Evolutionary conservation across 225 moss, liverwort and hornwort species (phyloP), one percentile per base, ranked within the genome.

Genomic region (Bryum argenteum): DNA sequence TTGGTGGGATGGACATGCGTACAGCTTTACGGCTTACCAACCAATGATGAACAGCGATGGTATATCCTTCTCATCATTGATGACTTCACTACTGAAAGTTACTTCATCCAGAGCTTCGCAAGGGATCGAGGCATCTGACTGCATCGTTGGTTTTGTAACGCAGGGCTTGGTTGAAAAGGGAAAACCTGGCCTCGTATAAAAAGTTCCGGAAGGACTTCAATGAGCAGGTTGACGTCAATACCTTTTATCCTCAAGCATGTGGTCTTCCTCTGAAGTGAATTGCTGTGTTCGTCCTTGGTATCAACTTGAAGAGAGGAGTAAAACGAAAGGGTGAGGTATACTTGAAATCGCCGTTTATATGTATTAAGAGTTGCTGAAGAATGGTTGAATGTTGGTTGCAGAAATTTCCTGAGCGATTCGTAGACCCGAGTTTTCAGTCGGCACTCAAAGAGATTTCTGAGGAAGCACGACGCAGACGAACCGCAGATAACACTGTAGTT

Each of bases 1-100:
- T 43, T 83, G 81, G 89, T 86, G 69, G 91, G 93, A 75, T 89
- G 91, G 89, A 94, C 89, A 13, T 94, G 91, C 69, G 96, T 94
- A 45, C 89, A 88, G 28, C 88, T 94, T 69, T 92, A 85, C 70
- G 94, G 91, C 38, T 69, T 81, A 65, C 61, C 79, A 28, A 51
- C 83, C 50, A 78, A 71, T 66, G 84, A 74, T 54, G 71, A 76
- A 61, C 74, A 84, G 59, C 87, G 84, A 42, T 86, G 89, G 95
- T 95, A 90, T 63, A 77, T 54, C 61, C 14, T 28, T 52, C 24
- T 73, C 50, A 20, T 39, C 16, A 55, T 23, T 56, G 55, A 64
- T 11, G 44, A 21, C 20, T 58, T 41, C 1, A 50, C 3, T 41
- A 8, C 8, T 42, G 16, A 9, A 48, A 47, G 8, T 15, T 12